Evolutionary conservation across 768 basidiomycete species (phyloP), one percentile per base, ranked within the genome.

Genomic region (Mycena albidolilacea): DNA sequence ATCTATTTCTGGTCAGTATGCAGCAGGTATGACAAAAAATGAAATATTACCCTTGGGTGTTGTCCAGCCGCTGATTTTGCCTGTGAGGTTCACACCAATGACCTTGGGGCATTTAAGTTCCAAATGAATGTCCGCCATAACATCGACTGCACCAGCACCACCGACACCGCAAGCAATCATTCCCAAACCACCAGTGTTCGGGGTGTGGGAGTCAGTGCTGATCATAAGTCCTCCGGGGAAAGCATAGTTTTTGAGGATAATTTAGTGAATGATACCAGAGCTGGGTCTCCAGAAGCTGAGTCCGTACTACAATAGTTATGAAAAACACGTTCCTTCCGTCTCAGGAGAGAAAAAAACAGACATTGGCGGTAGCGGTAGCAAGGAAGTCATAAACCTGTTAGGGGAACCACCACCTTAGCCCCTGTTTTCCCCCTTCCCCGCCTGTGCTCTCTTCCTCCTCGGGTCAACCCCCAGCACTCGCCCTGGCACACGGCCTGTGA

Each of bases 201-300:
- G 98, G 8, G 98, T 98, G 85, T 99, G 97, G 38, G 97, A 99
- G 87, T 99, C 98, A 70, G 97, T 99, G 82, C 98, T 97, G 78
- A 99, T 98, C 97, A 99, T 99, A 71, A 99, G 90, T 79, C 97
- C 95, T 86, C 97, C 98, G 66, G 97, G 97, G 91, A 98, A 97
- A 5, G 97, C 98, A 83, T 99, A 99, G 89, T 99, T 98, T 84
- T 99, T 97, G 79, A 99, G 90, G 81, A 99, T 96, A 81, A 99
- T 99, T 86, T 99, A 96, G 84, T 97, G 96, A 77, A 99, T 98
- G 84, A 99, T 99, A 86, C 97, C 97, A 79, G 96, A 97, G 78
- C 98, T 98, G 58, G 97, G 97, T 86, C 93, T 96, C 97, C 97
- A 99, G 90, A 99, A 99, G 74, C 97, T 98, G 78, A 99, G 96